Percentiles rank a stretch among this genome's conserved stretches.
Evolutionary conservation across 2,329 filamentous ascomycete genomes (phyloP).

Genomic region (Colletotrichum sublineola): DNA sequence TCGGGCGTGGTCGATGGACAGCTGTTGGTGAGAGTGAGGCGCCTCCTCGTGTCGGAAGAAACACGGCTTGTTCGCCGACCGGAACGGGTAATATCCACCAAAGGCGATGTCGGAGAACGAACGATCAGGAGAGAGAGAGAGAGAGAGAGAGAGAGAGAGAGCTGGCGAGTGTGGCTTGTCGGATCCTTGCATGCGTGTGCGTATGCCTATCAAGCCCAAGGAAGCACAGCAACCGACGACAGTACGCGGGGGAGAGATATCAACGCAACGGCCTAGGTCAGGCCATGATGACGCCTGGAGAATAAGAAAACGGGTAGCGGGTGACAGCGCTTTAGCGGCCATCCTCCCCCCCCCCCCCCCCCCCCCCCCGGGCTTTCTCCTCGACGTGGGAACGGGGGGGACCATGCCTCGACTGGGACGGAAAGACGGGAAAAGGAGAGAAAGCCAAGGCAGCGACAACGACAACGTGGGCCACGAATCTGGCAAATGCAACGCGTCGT

Average conservation of each 20-base stretch:
- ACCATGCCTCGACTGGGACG: conserved; percentile 18
- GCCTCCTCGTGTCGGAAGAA: conserved; percentile 22
- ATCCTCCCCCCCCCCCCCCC: neutral
- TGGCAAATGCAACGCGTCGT: conserved; percentile 8
- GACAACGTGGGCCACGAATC: conserved; percentile 9
- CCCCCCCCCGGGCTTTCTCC: neutral
- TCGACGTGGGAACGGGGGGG: conserved; percentile 24
- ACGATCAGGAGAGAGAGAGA: neutral
- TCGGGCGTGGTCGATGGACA: neutral
- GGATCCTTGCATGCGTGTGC: neutral
- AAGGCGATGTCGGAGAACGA: conserved; percentile 26
- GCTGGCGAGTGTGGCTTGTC: conserved; percentile 21
- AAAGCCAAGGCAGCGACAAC: conserved; percentile 8
- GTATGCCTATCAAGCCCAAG: neutral
- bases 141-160: no score
- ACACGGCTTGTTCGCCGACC: conserved; percentile 34
- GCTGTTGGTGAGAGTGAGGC: neutral
- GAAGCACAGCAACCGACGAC: neutral
- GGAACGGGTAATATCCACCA: conserved; percentile 33
- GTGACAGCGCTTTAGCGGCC: conserved; percentile 22
- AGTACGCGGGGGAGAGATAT: conserved; percentile 11
- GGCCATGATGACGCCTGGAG: conserved; percentile 39
- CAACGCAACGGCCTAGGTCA: conserved; percentile 26
- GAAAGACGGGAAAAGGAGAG: neutral
- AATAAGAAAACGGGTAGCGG: conserved; percentile 27